Evolutionary conservation across 306 rosid genomes (phyloP), one percentile per base, ranked within the genome.

Genomic region (Cucurbita pepo): DNA sequence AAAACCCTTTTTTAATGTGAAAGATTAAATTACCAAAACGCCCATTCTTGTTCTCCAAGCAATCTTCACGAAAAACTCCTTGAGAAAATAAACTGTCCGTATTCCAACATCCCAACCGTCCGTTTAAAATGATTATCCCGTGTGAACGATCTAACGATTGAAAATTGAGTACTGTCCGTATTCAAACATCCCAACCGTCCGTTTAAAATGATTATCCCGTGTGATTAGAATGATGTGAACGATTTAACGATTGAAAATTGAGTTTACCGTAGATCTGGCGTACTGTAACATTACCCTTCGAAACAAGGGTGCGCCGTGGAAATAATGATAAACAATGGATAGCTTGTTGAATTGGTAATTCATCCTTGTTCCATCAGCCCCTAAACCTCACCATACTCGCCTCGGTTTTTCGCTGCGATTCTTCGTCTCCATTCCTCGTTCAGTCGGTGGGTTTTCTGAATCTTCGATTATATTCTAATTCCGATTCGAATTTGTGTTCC

Each of bases 241-340:
- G 1, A 69, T 69, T 44, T 37, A 69, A 69, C 44, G 73, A 57
- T 11, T 66, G 10, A 48, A 14, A 25, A 15, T 22, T 2, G 18
- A 8, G 56, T 69, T 2, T 21, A 48, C 2, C 15, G 44, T 59
- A 65, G 4, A 69, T 0, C 0, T 3, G 57, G 0, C 25, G 73
- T 47, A 45, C 14, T 14, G 18, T 21, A 13, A 18, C 5, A 38
- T 16, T 18, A 38, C 75, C 12, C 73, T 30, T 22, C 0, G 54
- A 71, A 80, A 71, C 74, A 5, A 47, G 65, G 79, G 79, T 69
- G 34, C 30, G 69, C 83, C 69, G 69, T 75, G 74, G 79, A 71
- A 80, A 71, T 63, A 63, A 15, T 7, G 41, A 45, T 44, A 75
- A 76, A 71, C 54, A 40, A 45, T 47, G 73, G 79, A 70, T 56